Conservation (phyloP, 805 yeast genomes). For the Metschnikowia gelsemii region DNA sequence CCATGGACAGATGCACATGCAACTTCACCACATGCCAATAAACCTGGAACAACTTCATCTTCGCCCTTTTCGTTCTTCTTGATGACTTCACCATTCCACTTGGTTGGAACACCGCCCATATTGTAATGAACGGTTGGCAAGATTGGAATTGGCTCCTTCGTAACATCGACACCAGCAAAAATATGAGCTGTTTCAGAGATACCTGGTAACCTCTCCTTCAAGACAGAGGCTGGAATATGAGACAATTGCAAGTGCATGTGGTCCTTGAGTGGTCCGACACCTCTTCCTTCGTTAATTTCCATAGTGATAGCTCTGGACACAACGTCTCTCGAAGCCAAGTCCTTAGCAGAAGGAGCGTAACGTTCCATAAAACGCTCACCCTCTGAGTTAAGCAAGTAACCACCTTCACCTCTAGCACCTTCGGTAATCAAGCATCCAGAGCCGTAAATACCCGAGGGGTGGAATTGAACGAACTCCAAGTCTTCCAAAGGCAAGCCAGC, state of each 20-base stretch:
- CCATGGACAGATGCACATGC: slow-evolving; percentile 99
- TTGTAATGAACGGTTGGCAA: slow-evolving; percentile 98
- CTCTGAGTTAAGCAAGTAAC: slow-evolving; percentile 90
- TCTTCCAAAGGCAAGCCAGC: slow-evolving; percentile 98
- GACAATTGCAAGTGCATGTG: slow-evolving; percentile 93
- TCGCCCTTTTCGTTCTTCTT: slow-evolving; percentile 82
- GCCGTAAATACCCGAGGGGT: slow-evolving; percentile 99
- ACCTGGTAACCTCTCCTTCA: slow-evolving; percentile 97
- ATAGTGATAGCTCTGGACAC: slow-evolving; percentile 97
- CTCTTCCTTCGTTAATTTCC: slow-evolving; percentile 98
- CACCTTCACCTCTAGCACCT: slow-evolving; percentile 99
- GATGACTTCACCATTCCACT: slow-evolving; percentile 93
- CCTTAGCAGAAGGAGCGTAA: slow-evolving; percentile 98
- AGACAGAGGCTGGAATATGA: slow-evolving; percentile 87
- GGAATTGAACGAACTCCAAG: slow-evolving; percentile 97
- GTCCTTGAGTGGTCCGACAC: slow-evolving; percentile 95
- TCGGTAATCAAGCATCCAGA: slow-evolving; percentile 98
- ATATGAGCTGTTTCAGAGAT: slow-evolving; percentile 97
- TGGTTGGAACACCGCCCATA: slow-evolving; percentile 99
- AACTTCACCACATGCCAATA: slow-evolving; percentile 97
- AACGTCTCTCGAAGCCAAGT: slow-evolving; percentile 96
- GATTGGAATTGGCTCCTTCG: slow-evolving; percentile 98
- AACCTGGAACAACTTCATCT: slow-evolving; percentile 88
- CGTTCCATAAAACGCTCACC: slow-evolving; percentile 99
- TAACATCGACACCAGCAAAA: slow-evolving; percentile 98